A percentile compares a stretch with the other conserved stretches of the same genome.
Conservation (phyloP, 768 basidiomycete species). For the Tephrocybe rancida region DNA sequence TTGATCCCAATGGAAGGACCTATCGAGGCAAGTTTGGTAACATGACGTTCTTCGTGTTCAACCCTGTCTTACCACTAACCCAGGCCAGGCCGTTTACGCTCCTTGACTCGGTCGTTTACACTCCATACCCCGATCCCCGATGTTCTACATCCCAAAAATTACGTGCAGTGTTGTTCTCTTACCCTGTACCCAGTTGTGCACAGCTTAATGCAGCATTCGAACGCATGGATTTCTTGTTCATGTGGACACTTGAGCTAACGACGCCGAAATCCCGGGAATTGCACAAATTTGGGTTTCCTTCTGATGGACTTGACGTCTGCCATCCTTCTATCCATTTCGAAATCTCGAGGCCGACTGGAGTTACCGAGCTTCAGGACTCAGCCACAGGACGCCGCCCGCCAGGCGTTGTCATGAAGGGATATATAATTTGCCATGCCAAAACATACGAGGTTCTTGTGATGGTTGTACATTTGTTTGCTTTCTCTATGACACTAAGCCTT, state of each 20-base stretch:
- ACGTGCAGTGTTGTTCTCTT: not conserved
- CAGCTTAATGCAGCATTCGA: not conserved
- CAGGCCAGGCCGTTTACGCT: slow-evolving; percentile 40
- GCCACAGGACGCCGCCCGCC: too few relatives aligned
- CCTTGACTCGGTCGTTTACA: slow-evolving; percentile 25
- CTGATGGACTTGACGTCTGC: not conserved
- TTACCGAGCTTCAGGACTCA: too few relatives aligned
- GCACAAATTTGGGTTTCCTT: not conserved
- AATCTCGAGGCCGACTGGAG: too few relatives aligned
- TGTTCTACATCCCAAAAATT: not conserved
- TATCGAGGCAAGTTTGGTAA: slow-evolving; percentile 36
- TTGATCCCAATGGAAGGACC: slow-evolving; percentile 59
- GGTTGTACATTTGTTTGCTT: slow-evolving; percentile 15
- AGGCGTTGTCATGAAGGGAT: not conserved
- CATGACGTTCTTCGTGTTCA: not conserved
- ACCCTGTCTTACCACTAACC: slow-evolving; percentile 8
- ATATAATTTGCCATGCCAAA: not conserved
- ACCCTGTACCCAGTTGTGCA: not conserved
- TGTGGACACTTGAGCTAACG: not conserved
- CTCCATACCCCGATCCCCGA: not conserved
- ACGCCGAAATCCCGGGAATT: not conserved
- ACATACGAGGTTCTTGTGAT: slow-evolving; percentile 11
- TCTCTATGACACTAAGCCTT: slow-evolving; percentile 6
- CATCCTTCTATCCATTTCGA: too few relatives aligned
- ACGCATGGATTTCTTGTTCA: not conserved